Evolutionary conservation across 2,329 filamentous ascomycete species (phyloP), one percentile per base, ranked within the genome.

Genomic region (Colletotrichum zoysiae): DNA sequence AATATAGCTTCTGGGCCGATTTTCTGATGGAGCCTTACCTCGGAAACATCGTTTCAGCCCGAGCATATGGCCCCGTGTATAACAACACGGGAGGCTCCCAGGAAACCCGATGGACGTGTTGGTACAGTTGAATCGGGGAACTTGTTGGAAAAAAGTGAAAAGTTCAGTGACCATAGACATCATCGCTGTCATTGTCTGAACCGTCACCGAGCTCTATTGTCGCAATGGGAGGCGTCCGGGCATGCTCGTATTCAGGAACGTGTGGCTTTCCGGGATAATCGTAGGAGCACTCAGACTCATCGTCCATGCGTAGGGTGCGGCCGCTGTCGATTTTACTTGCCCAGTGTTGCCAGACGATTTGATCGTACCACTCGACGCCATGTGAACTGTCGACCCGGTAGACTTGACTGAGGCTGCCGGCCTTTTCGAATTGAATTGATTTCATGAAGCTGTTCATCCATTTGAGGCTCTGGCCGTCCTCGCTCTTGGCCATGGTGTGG

Each of bases 241-340:
- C 46, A 40, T 23, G 26, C 16, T 40, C 53, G 9, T 46, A 30
- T 12, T 26, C 38, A 9, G 59, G 44, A 38, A 53, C 48, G 18
- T 53, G 42, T 20, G 46, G 7, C 33, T 70, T 72, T 35, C 65
- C 70, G 8, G 70, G 70, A 18, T 72, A 72, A 55, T 72, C 70
- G 50, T 72, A 72, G 23, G 70, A 72, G 26, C 70, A 72, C 33
- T 72, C 70, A 1, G 70, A 70, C 40, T 72, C 70, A 30, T 70
- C 67, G 11, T 33, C 63, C 20, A 16, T 46, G 20, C 65, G 48
- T 20, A 51, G 55, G 2, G 38, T 65, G 11, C 23, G 66, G 33
- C 33, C 23, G 3, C 20, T 35, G 26, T 53, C 51, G 35, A 56
- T 35, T 20, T 51, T 72, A n/a, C 64, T 72, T 23, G 70, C 70